A percentile compares a stretch with the other conserved stretches of the same genome.
phyloP scores from a whole-genome alignment of 2,329 filamentous ascomycete species.

The Fusarium torreyae region DNA sequence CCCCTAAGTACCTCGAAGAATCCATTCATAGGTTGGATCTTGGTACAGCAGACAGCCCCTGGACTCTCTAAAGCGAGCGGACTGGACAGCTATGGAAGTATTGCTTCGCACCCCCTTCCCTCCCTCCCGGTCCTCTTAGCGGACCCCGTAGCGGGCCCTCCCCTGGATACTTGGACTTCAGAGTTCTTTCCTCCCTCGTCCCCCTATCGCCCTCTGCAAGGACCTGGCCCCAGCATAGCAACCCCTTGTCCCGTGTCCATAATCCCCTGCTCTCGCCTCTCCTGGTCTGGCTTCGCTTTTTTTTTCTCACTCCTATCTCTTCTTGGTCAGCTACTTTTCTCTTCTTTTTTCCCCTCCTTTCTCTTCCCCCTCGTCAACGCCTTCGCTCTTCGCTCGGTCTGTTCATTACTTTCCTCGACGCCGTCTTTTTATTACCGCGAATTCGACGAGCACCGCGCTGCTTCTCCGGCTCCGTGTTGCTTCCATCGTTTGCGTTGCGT shows the following conservation, averaged over 20 bases:
- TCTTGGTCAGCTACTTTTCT: constrained; percentile 47
- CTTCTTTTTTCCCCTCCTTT: constrained; percentile 43
- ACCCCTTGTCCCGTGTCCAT: constrained; percentile 51
- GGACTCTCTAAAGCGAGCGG: neutral
- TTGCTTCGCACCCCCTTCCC: constrained; percentile 27
- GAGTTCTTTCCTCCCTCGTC: constrained; percentile 34
- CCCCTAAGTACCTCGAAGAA: neutral
- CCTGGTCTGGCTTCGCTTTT: constrained; percentile 47
- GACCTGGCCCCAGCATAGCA: constrained; percentile 45
- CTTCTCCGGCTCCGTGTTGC: constrained; percentile 40
- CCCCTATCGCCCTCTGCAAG: constrained; percentile 50
- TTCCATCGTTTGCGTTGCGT: constrained; percentile 42
- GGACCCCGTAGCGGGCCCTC: constrained; percentile 43
- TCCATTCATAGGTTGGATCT: neutral
- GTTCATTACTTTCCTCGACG: constrained; percentile 47
- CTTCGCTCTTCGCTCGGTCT: constrained; percentile 49
- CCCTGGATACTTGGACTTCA: constrained; percentile 8
- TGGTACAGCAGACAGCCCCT: constrained; percentile 9
- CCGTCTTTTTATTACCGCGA: constrained; percentile 42
- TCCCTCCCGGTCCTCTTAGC: constrained; percentile 36
- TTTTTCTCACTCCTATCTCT: constrained; percentile 48
- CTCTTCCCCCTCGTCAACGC: constrained; percentile 49
- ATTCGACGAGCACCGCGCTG: constrained; percentile 44
- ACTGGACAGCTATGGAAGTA: neutral
- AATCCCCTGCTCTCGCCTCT: constrained; percentile 50